These are phyloP conservation scores for Gossypium bickii DNA, from an alignment of 345 rosid species.

Conservation along the genomic window DNA sequence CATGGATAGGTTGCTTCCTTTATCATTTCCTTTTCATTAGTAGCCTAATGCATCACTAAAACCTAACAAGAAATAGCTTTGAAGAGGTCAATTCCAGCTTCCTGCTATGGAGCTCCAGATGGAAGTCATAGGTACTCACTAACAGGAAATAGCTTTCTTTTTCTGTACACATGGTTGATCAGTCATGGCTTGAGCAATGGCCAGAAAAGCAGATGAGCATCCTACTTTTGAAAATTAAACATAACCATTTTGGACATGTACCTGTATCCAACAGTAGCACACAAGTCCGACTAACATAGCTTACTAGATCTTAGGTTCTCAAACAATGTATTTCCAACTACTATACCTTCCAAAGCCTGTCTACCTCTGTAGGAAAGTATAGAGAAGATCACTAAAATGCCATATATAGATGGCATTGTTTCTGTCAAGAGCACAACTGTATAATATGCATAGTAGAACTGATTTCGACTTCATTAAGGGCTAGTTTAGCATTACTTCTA, in stretches of 20 bases:
- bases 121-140: neutral
- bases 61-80: too few species aligned
- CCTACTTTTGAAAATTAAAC: too few species aligned
- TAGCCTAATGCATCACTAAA: too few species aligned
- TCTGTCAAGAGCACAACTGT: neutral
- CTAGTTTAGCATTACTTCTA: too few species aligned
- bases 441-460: neutral
- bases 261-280: too few species aligned
- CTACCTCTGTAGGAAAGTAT: neutral
- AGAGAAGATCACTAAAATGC: neutral
- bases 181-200: constrained; percentile 94
- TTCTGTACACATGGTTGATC: constrained; percentile 94
- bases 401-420: neutral
- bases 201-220: constrained; percentile 53
- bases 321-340: neutral
- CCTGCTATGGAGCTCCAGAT: neutral
- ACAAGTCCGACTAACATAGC: neutral
- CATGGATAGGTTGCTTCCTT: too few species aligned
- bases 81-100: neutral
- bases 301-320: neutral
- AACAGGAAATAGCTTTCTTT: neutral
- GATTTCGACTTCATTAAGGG: neutral
- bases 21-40: too few species aligned
- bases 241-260: too few species aligned
- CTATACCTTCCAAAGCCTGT: neutral